Percentiles rank a stretch among this genome's conserved stretches.
Conservation (phyloP, 2,329 filamentous ascomycete species). For the Aaosphaeria pasadenensis region DNA sequence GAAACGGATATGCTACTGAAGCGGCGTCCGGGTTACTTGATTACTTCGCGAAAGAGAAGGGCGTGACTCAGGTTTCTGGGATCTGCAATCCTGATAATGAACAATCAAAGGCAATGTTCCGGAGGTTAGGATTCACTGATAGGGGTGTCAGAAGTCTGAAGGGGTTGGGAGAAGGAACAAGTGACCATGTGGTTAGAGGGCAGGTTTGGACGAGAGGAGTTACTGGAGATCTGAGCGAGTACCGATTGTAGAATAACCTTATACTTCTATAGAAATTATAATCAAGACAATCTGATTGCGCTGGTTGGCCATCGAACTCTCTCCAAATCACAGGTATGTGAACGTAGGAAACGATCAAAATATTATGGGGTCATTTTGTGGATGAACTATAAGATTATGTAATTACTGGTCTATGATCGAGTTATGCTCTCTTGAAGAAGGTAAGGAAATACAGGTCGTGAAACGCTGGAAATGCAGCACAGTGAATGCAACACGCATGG, state of each 20-base stretch:
- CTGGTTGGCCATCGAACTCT: too few species aligned
- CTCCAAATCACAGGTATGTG: too few species aligned
- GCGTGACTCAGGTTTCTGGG: slow-evolving; percentile 9
- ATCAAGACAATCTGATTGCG: too few species aligned
- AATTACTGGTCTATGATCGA: too few species aligned
- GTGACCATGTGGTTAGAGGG: neutral
- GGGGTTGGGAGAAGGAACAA: slow-evolving; percentile 3
- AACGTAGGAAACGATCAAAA: too few species aligned
- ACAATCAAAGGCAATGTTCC: slow-evolving; percentile 14
- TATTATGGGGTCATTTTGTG: too few species aligned
- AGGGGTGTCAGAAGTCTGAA: slow-evolving; percentile 7
- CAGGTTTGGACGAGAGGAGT: neutral
- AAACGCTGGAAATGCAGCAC: too few species aligned
- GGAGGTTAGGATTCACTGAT: slow-evolving; percentile 16
- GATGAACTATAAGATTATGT: too few species aligned
- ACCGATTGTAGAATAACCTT: neutral
- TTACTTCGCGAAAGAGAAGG: slow-evolving; percentile 3
- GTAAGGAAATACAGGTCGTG: too few species aligned
- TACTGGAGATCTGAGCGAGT: neutral
- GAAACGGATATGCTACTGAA: slow-evolving; percentile 20
- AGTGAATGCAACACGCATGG: too few species aligned
- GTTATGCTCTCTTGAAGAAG: too few species aligned
- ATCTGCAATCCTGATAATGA: slow-evolving; percentile 15
- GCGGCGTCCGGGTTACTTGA: slow-evolving; percentile 2
- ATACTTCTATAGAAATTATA: too few species aligned